Evolutionary conservation across 345 rosid genomes (phyloP).

Genomic region (Trapa incisa): DNA sequence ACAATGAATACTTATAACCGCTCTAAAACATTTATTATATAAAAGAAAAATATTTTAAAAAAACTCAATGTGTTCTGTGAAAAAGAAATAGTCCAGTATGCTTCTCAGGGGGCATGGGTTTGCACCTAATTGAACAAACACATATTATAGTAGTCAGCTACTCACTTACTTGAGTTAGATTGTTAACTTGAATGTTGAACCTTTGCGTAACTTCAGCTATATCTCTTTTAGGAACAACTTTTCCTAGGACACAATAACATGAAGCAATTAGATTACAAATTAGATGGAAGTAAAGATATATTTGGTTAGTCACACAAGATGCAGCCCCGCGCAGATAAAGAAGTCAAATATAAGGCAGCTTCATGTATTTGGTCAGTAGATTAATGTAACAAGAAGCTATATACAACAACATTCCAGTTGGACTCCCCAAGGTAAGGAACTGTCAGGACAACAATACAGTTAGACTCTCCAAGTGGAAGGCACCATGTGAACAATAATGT

Average conservation of each 20-base stretch:
- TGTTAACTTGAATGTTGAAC: constrained; percentile 93
- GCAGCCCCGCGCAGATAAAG: not conserved
- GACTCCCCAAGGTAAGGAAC: not conserved
- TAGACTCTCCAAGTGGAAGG: not conserved
- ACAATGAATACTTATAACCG: not conserved
- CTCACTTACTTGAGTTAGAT: constrained; percentile 74
- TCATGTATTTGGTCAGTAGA: not conserved
- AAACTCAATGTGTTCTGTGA: not conserved
- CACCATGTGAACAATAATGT: not conserved
- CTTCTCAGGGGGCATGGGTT: not conserved
- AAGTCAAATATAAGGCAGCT: not conserved
- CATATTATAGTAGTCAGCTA: not conserved
- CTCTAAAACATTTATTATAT: not conserved
- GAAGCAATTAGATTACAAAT: not conserved
- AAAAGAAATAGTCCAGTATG: not conserved
- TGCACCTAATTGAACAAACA: not conserved
- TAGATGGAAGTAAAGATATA: not conserved
- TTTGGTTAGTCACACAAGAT: not conserved
- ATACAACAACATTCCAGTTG: not conserved
- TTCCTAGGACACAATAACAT: constrained; percentile 33
- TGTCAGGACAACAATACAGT: not conserved
- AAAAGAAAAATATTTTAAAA: not conserved
- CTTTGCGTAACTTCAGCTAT: constrained; percentile 41
- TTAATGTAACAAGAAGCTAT: not conserved
- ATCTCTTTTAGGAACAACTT: constrained; percentile 44